phyloP scores from a whole-genome alignment of 768 basidiomycete species.

The Auricularia auricula-judae region DNA sequence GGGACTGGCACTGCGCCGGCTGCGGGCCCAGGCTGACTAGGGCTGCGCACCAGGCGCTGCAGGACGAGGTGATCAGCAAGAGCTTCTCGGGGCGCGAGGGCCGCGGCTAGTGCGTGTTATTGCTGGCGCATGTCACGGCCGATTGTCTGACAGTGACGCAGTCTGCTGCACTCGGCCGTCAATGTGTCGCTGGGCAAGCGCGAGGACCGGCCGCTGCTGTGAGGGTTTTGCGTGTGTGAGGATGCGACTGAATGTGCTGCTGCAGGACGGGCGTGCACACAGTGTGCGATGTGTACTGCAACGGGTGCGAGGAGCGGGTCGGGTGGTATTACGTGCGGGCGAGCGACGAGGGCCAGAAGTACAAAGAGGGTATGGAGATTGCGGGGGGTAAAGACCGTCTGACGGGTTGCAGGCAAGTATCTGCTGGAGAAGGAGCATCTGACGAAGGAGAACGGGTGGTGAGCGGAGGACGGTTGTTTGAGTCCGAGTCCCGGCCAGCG shows the following conservation, averaged over 20 bases:
- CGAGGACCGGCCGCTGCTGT: constrained; percentile 70
- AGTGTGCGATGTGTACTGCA: constrained; percentile 70
- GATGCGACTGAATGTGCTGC: neutral
- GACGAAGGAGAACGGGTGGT: constrained; percentile 74
- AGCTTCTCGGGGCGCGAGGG: constrained; percentile 77
- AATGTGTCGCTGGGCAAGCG: constrained; percentile 64
- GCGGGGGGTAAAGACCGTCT: neutral
- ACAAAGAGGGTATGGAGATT: constrained; percentile 53
- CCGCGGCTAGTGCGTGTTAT: constrained; percentile 55
- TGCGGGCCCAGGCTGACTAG: no score
- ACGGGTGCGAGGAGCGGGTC: constrained; percentile 66
- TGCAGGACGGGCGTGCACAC: constrained; percentile 68
- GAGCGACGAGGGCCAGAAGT: constrained; percentile 64
- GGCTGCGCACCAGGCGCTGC: constrained; percentile 22
- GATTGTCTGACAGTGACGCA: constrained; percentile 16
- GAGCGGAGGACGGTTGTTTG: neutral
- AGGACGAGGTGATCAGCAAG: constrained; percentile 80
- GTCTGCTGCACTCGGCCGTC: constrained; percentile 65
- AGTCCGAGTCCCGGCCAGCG: no score
- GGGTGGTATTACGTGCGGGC: constrained; percentile 83
- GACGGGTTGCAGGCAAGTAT: constrained; percentile 52
- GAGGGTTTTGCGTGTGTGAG: constrained; percentile 10
- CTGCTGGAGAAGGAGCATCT: constrained; percentile 70
- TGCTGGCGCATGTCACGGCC: neutral
- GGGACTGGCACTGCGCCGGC: no score